Evolutionary conservation across 176 grass and related monocot genomes (phyloP).

Genomic region (Ensete ventricosum): DNA sequence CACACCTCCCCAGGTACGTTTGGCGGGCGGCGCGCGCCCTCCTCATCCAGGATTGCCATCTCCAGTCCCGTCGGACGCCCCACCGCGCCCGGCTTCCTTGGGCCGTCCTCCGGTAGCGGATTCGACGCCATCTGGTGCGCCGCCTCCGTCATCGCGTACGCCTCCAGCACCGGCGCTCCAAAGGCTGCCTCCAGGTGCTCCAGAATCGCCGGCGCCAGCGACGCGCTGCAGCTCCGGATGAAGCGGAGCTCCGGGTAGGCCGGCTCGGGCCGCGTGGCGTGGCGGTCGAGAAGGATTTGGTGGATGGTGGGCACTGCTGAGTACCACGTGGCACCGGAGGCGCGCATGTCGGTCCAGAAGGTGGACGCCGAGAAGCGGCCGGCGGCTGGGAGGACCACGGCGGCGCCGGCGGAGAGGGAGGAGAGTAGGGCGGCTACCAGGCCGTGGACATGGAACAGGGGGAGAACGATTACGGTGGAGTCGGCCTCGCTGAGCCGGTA

Average conservation of each 20-base stretch:
- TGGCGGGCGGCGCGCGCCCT: constrained; percentile 1
- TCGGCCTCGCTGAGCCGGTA: constrained; percentile 53
- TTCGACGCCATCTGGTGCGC: constrained; percentile 82
- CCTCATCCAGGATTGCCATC: constrained; percentile 54
- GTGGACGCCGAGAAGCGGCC: constrained; percentile 80
- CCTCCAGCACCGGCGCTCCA: constrained; percentile 61
- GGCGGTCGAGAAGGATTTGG: constrained; percentile 85
- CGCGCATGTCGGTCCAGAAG: constrained; percentile 89
- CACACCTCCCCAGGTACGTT: constrained; percentile 62
- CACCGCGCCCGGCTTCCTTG: constrained; percentile 46
- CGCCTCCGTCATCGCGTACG: constrained; percentile 97
- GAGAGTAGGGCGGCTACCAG: constrained; percentile 53
- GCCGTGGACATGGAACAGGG: constrained; percentile 90
- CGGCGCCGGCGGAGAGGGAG: constrained; percentile 46
- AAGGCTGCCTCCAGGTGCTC: constrained; percentile 55
- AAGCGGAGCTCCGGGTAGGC: constrained; percentile 51
- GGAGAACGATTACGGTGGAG: constrained; percentile 68
- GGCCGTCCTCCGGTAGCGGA: constrained; percentile 63
- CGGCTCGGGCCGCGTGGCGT: constrained; percentile 29
- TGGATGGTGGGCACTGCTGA: constrained; percentile 85
- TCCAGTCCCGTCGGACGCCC: constrained; percentile 64
- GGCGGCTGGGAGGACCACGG: constrained; percentile 39
- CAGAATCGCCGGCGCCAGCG: constrained; percentile 62
- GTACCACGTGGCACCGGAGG: constrained; percentile 60
- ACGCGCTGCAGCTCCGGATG: constrained; percentile 95